These are phyloP conservation scores for Dactylellina parvicollis DNA, from an alignment of 2,329 filamentous ascomycete genomes.

Conservation along the genomic window DNA sequence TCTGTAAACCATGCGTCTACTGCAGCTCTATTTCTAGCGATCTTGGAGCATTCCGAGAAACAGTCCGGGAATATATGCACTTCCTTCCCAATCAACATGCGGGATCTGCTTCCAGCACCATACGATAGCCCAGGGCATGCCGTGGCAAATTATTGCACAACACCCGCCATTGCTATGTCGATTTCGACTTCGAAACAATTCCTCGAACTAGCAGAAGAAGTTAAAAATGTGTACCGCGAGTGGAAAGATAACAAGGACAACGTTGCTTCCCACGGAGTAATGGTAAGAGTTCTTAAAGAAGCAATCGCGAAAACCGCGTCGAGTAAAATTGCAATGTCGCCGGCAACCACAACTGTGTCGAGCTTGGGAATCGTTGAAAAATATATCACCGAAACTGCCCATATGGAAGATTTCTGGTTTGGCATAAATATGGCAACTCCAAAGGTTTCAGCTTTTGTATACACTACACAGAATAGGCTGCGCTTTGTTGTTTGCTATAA, in stretches of 20 bases:
- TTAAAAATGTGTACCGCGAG: background rate
- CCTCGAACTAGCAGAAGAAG: background rate
- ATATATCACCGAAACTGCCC: slow-evolving; percentile 10
- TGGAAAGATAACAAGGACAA: slow-evolving; percentile 4
- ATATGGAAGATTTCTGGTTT: slow-evolving; percentile 28
- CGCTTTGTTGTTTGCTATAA: slow-evolving; percentile 11
- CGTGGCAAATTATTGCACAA: background rate
- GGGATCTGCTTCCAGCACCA: background rate
- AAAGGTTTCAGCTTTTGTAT: background rate
- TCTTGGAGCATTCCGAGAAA: background rate
- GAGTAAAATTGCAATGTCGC: background rate
- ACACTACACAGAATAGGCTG: background rate
- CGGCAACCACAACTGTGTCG: background rate
- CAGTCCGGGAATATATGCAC: background rate
- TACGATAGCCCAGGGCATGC: background rate
- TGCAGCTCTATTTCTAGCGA: background rate
- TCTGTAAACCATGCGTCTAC: slow-evolving; percentile 20
- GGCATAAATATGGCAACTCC: background rate
- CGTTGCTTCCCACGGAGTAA: background rate
- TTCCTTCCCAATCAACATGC: background rate
- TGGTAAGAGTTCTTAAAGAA: background rate
- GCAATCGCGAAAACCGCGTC: background rate
- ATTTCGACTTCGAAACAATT: background rate
- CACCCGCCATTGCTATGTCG: background rate
- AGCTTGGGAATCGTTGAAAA: slow-evolving; percentile 20